These are phyloP conservation scores for Amanita jacksonii DNA, from an alignment of 768 basidiomycete genomes.

Conservation along the genomic window DNA sequence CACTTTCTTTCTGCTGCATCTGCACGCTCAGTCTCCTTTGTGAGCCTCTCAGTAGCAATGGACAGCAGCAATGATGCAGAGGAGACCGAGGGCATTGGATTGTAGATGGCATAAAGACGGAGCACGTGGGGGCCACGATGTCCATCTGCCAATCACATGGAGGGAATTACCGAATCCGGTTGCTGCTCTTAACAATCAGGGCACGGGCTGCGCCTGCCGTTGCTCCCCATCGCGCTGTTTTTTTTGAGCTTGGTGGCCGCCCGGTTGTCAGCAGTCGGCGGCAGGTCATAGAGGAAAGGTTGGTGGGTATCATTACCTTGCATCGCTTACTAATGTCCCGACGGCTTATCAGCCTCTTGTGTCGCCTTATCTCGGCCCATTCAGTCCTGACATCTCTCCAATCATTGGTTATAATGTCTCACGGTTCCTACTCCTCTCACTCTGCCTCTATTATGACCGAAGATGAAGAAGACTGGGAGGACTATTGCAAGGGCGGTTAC, in stretches of 20 bases:
- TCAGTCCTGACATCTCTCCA: conserved; percentile 1
- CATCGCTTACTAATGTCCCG: conserved; percentile 1
- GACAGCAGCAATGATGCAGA: conserved; percentile 1
- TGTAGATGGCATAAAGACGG: no score
- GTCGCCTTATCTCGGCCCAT: conserved; percentile 9
- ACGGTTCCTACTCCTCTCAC: conserved; percentile 66
- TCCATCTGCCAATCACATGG: conserved; percentile 5
- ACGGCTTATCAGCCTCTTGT: conserved; percentile 4
- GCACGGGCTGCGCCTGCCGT: background rate
- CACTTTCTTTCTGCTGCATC: conserved; percentile 27
- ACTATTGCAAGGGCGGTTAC: conserved; percentile 73
- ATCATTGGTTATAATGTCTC: conserved; percentile 39
- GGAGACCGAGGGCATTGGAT: conserved; percentile 1
- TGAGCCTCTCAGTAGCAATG: conserved; percentile 12
- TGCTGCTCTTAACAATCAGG: background rate
- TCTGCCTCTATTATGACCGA: conserved; percentile 77
- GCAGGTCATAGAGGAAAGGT: conserved; percentile 1
- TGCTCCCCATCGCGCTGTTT: background rate
- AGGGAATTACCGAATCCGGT: background rate
- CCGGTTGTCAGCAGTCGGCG: background rate
- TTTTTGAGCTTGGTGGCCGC: no score
- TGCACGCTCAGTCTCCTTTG: conserved; percentile 28
- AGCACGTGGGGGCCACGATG: conserved; percentile 1
- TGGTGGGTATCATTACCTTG: background rate
- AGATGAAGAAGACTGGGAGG: conserved; percentile 92